phyloP scores from a whole-genome alignment of 2,329 filamentous ascomycete species.

The Fusarium oxysporum region DNA sequence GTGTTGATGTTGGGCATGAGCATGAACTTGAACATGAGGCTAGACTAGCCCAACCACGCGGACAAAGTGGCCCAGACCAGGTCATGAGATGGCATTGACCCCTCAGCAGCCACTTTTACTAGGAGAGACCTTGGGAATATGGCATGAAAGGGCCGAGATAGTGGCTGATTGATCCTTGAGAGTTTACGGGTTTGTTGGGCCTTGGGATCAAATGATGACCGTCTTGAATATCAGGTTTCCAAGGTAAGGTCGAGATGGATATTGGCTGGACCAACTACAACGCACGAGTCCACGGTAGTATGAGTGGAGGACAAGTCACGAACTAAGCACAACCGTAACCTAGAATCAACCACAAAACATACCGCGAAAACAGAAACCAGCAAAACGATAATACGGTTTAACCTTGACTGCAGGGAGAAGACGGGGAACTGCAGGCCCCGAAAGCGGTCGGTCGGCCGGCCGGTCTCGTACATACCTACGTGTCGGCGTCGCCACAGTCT shows the following conservation, averaged over 20 bases:
- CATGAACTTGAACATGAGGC: slow-evolving; percentile 17
- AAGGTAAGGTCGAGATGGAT: neutral
- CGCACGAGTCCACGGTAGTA: neutral
- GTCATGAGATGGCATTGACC: slow-evolving; percentile 34
- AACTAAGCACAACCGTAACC: slow-evolving; percentile 9
- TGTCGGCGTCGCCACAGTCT: slow-evolving; percentile 33
- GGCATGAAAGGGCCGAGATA: slow-evolving; percentile 8
- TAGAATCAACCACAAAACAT: neutral
- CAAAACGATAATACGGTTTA: slow-evolving; percentile 9
- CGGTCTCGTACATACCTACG: slow-evolving; percentile 8
- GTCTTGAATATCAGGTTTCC: neutral
- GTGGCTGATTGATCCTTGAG: slow-evolving; percentile 21
- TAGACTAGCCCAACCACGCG: slow-evolving; percentile 30
- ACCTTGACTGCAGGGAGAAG: neutral
- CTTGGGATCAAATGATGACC: slow-evolving; percentile 25
- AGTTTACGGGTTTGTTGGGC: neutral
- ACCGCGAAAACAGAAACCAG: slow-evolving; percentile 23
- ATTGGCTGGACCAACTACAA: slow-evolving; percentile 9
- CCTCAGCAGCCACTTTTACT: slow-evolving; percentile 8
- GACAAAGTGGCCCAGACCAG: slow-evolving; percentile 17
- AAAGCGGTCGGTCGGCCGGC: slow-evolving; percentile 18
- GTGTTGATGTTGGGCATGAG: slow-evolving; percentile 31
- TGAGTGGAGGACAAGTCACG: slow-evolving; percentile 22
- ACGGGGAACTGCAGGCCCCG: neutral
- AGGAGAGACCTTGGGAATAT: slow-evolving; percentile 1